Conservation (phyloP, 371 early-diverging fungal genomes). For the Zychaea mexicana region DNA sequence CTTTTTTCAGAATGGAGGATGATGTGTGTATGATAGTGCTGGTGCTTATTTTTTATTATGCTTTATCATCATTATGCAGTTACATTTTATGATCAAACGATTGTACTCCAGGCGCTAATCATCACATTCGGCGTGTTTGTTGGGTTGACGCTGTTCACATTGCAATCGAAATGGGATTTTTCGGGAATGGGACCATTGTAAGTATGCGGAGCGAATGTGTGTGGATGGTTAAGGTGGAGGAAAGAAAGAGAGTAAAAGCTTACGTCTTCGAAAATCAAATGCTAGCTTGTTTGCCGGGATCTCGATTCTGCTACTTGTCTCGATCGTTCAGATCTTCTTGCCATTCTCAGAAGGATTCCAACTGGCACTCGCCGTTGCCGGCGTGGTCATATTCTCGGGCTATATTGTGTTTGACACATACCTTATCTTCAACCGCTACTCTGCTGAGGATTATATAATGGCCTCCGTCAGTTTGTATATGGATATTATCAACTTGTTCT, state of each 20-base stretch:
- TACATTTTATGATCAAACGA: slow-evolving; percentile 50
- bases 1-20: background rate
- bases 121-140: slow-evolving; percentile 77
- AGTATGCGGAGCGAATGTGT: slow-evolving; percentile 20
- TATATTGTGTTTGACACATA: slow-evolving; percentile 78
- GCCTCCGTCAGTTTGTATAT: slow-evolving; percentile 80
- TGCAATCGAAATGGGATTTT: slow-evolving; percentile 78
- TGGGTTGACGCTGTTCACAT: slow-evolving; percentile 74
- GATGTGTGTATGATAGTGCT: too few species aligned
- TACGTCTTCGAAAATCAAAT: background rate
- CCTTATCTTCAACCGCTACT: slow-evolving; percentile 65
- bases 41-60: background rate
- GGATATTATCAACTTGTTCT: slow-evolving; percentile 81
- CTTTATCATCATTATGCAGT: too few species aligned
- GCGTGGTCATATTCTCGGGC: slow-evolving; percentile 72
- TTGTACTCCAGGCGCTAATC: slow-evolving; percentile 76
- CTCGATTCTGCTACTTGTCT: slow-evolving; percentile 60
- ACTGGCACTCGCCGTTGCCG: slow-evolving; percentile 63
- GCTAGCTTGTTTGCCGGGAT: slow-evolving; percentile 62
- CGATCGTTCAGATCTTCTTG: slow-evolving; percentile 71
- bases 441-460: slow-evolving; percentile 80
- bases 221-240: background rate
- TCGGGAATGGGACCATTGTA: slow-evolving; percentile 65
- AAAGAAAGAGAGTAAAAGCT: too few species aligned
- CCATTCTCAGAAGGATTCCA: slow-evolving; percentile 67